phyloP scores from a whole-genome alignment of 2,329 filamentous ascomycete genomes.

The Aspergillus ustus region DNA sequence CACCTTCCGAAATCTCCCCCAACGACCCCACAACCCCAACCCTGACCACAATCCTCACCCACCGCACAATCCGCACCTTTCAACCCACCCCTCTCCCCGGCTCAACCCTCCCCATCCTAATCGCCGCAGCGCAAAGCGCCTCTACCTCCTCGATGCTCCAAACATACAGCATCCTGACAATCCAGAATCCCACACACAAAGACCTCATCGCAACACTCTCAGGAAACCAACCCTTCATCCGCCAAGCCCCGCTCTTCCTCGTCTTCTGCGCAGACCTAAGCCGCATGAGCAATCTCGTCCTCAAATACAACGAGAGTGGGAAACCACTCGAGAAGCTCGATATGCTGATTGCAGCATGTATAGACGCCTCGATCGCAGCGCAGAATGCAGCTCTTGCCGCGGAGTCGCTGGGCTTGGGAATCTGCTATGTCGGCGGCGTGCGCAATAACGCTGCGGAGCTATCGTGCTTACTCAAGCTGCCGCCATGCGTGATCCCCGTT shows the following conservation, averaged over 20 bases:
- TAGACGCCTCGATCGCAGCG: not conserved
- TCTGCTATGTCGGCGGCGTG: not conserved
- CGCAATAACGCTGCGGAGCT: not conserved
- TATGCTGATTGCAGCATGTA: not conserved
- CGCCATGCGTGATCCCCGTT: not conserved
- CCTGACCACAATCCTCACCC: not conserved
- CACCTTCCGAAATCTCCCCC: not conserved
- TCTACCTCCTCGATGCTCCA: not conserved
- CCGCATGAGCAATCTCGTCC: not conserved
- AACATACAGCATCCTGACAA: not conserved
- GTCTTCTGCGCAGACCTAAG: not conserved
- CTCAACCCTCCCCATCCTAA: not conserved
- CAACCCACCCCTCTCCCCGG: not conserved
- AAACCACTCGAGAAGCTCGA: not conserved
- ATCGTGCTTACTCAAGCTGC: not conserved
- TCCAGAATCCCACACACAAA: not conserved
- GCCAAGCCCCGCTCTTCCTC: not conserved
- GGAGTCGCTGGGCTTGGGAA: not conserved
- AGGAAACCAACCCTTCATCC: not conserved
- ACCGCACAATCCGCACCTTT: not conserved
- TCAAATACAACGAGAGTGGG: not conserved
- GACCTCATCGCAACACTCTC: not conserved
- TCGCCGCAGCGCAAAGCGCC: not conserved
- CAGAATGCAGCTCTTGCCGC: not conserved
- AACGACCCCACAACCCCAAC: not conserved